Evolutionary conservation across 345 rosid species (phyloP).

Genomic region (Turritis glabra): DNA sequence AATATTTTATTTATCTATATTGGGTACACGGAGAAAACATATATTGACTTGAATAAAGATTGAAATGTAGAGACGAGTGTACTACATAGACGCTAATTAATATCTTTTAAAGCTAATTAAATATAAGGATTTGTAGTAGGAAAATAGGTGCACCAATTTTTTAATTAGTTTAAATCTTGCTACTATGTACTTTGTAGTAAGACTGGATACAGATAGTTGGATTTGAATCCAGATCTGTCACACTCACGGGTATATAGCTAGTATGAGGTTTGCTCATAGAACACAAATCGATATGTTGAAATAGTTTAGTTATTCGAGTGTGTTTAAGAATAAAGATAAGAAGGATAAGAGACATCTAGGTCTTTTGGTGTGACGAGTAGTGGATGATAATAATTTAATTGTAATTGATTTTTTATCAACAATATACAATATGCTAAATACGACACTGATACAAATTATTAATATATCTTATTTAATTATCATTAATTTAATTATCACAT

Average conservation of each 20-base stretch:
- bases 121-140: background rate
- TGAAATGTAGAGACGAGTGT: conserved; percentile 2
- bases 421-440: background rate
- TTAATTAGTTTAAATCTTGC: background rate
- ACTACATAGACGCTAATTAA: background rate
- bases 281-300: background rate
- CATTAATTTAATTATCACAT: background rate
- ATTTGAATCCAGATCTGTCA: background rate
- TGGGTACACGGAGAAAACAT: background rate
- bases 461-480: no score
- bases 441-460: background rate
- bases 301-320: background rate
- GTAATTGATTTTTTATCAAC: no score
- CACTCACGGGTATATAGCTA: background rate
- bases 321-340: background rate
- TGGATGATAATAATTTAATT: background rate
- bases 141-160: background rate
- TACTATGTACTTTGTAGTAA: background rate
- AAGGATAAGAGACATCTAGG: background rate
- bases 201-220: background rate
- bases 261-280: background rate
- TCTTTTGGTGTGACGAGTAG: background rate
- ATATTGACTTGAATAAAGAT: conserved; percentile 10
- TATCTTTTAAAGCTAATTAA: background rate
- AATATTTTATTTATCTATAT: background rate